Percentiles rank a stretch among this genome's conserved stretches.
Evolutionary conservation across 2,329 filamentous ascomycete genomes (phyloP).

Genomic region (Ceratocystiopsis minuta): DNA sequence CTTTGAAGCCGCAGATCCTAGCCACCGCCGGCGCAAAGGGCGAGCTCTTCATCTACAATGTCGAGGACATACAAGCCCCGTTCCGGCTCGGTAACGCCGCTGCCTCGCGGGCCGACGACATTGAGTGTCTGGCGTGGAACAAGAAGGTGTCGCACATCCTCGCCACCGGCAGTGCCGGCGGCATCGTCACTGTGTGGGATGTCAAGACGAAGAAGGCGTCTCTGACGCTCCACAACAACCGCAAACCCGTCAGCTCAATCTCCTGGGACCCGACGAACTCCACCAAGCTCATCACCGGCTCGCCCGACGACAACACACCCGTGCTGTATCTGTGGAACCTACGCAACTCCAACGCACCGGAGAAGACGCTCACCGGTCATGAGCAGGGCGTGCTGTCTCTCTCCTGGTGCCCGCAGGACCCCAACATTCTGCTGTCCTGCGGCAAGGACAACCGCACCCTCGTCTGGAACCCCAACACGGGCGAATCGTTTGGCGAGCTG

Average conservation of each 20-base stretch:
- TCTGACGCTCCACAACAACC: slow-evolving; percentile 83
- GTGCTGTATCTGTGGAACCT: slow-evolving; percentile 88
- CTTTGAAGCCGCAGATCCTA: slow-evolving; percentile 73
- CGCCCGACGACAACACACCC: slow-evolving; percentile 73
- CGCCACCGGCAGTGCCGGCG: slow-evolving; percentile 79
- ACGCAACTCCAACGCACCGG: slow-evolving; percentile 87
- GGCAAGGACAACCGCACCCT: slow-evolving; percentile 94
- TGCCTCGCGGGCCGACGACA: slow-evolving; percentile 79
- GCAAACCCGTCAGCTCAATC: slow-evolving; percentile 86
- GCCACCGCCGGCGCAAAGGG: slow-evolving; percentile 88
- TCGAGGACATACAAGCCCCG: slow-evolving; percentile 75
- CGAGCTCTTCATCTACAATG: slow-evolving; percentile 88
- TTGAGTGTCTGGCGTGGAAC: slow-evolving; percentile 96
- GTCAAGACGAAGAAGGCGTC: slow-evolving; percentile 96
- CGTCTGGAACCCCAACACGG: slow-evolving; percentile 90
- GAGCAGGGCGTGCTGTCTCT: slow-evolving; percentile 85
- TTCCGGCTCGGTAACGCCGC: slow-evolving; percentile 68
- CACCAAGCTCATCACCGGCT: slow-evolving; percentile 85
- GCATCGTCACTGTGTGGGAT: slow-evolving; percentile 97
- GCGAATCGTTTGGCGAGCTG: slow-evolving; percentile 75
- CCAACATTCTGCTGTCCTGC: slow-evolving; percentile 73
- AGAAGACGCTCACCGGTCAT: slow-evolving; percentile 76
- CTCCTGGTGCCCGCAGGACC: slow-evolving; percentile 88
- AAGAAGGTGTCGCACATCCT: slow-evolving; percentile 93
- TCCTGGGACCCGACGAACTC: slow-evolving; percentile 94